Evolutionary conservation across 2,329 filamentous ascomycete species (phyloP), one percentile per base, ranked within the genome.

Genomic region (Anthostomella pinea): DNA sequence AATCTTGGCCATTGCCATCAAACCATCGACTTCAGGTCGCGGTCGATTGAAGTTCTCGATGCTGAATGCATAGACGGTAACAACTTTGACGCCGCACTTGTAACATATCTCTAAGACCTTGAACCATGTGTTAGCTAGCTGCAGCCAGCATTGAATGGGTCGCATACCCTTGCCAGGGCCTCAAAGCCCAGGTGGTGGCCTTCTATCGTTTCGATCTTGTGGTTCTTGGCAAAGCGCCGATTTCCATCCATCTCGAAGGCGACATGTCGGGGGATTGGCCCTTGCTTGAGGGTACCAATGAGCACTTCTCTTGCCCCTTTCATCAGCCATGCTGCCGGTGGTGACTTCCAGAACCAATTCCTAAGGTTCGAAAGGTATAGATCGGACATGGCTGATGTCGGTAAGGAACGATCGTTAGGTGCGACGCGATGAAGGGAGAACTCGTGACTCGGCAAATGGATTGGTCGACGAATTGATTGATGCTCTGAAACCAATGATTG

Each of bases 211-310:
- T 98, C 93, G 60, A 98, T 95, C 48, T 91, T 82, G 67, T 93
- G 88, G 46, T 76, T 85, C 44, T 87, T 78, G 10, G 93, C 93
- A 68, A 94, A 98, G 29, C 93, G 84, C 55, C 93, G 74, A 66
- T 98, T 98, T 38, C 93, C 93, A 62, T 98, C 93, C 93, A 98
- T 98, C 53, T 96, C 91, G 59, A 98, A 98, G n/a, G 93, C 93
- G 43, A 98, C 80, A 78, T 98, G 93, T 57, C 88, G 83, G 8
- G 93, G 93, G 37, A 98, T 84, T 2, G 89, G 88, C 0, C 93
- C 93, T 65, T 96, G 91, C 57, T 83, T 83, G 35, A 97, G 68
- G 32, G 90, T 85, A 36, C 88, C 87, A 52, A 98, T 93, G 45
- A 97, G 74, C 33, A 95, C 70, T 60, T 95, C 87, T 46, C 88